phyloP scores from a whole-genome alignment of 148 eudicot species.

The Amaranthus cruentus region DNA sequence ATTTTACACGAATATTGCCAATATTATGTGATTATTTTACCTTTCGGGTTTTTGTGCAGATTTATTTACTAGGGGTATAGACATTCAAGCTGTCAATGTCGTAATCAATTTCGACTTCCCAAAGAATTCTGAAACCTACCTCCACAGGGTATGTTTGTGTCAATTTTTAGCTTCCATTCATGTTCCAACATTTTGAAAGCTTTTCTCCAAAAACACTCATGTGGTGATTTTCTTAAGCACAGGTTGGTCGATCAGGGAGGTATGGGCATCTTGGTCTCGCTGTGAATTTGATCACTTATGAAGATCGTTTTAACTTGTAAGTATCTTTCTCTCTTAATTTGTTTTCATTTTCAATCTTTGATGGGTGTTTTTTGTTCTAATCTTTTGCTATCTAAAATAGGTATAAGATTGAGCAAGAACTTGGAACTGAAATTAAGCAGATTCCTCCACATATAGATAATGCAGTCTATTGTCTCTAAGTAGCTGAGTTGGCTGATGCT shows the following conservation, averaged over 20 bases:
- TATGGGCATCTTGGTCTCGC: conserved; percentile 93
- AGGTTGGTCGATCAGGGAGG: conserved; percentile 97
- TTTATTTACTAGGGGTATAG: conserved; percentile 87
- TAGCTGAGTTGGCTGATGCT: conserved; percentile 2
- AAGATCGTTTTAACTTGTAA: conserved; percentile 84
- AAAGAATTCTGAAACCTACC: conserved; percentile 78
- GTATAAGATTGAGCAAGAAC: conserved; percentile 89
- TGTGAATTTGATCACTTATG: conserved; percentile 83
- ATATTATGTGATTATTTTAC: neutral
- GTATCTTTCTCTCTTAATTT: conserved; percentile 24
- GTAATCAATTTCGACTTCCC: conserved; percentile 92
- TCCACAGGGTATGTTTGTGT: conserved; percentile 66
- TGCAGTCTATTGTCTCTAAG: conserved; percentile 64
- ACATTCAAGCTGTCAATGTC: conserved; percentile 90
- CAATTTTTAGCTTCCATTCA: neutral
- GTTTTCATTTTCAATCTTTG: neutral
- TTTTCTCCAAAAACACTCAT: neutral
- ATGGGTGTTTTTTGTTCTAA: neutral
- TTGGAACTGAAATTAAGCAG: conserved; percentile 87
- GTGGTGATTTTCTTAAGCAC: conserved; percentile 10
- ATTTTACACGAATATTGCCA: neutral
- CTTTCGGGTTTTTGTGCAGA: conserved; percentile 37
- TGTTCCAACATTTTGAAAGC: neutral
- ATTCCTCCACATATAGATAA: conserved; percentile 83
- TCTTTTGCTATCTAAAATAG: conserved; percentile 33